Base-by-base conservation (phyloP, 345 rosid genomes). In the Odontarrhena argentea region DNA sequence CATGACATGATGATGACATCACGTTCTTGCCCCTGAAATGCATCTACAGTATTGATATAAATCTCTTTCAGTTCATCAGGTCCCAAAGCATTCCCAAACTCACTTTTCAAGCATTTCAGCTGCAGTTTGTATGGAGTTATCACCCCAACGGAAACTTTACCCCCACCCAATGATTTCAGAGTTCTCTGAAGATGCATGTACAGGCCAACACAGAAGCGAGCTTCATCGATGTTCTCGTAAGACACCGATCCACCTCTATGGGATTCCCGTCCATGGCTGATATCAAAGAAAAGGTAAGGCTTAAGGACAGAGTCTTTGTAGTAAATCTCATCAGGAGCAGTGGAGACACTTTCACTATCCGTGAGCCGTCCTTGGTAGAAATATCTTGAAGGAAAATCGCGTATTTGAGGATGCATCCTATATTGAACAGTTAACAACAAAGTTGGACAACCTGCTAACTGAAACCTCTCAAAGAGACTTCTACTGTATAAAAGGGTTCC, bases 1-100 rank as follows among this genome's bases (percentile, higher is more conserved):
- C 99, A 94, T 9, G 99, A 94, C 99, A 94, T 94, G 67, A 94
- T 94, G 69, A 94, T 91, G 46, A 91, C 96, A 79, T 94, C 99
- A 57, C 99, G 99, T 60, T 94, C 99, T 79, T 94, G 99, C 18
- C 99, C 99, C 77, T 94, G 99, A 83, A 94, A 94, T 59, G 99
- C 99, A 73, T 94, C 99, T 13, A 94, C 97, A 11, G 99, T 94
- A 72, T 94, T 94, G 47, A 94, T 94, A 71, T 94, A 94, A 9
- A 94, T 68, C 78, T 94, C 99, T 71, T 88, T 91, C 81, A 96
- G 84, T 64, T 91, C 99, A 67, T 91, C 99, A 45, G 91, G 85
- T 63, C 79, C 82, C 76, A 94, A 72, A 71, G 87, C 82, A 65
- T 82, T 80, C 32, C 87, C 87, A 65, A 94, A 94, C 77, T 94